Conservation (phyloP, 306 rosid genomes). For the Ammopiptanthus mongolicus region DNA sequence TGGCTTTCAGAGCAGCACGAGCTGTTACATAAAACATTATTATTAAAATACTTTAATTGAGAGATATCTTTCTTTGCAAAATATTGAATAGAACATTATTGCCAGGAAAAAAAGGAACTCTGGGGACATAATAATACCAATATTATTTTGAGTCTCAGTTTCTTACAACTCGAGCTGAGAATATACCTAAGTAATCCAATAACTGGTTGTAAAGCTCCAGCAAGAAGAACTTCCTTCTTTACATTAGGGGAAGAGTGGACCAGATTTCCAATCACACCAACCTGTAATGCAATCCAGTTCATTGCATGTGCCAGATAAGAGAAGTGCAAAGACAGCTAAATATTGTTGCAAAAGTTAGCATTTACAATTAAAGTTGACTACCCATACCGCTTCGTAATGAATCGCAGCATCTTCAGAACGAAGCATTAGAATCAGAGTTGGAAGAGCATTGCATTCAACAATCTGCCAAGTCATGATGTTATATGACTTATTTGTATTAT, state of each 20-base stretch:
- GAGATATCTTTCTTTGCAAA: neutral
- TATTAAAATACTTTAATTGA: conserved; percentile 14
- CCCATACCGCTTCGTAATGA: conserved; percentile 94
- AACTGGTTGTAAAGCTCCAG: conserved; percentile 98
- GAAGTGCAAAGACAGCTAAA: conserved; percentile 12
- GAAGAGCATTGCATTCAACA: conserved; percentile 98
- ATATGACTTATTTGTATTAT: conserved; percentile 1
- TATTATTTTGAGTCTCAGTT: neutral
- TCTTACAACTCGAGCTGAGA: conserved; percentile 6
- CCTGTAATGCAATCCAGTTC: conserved; percentile 55
- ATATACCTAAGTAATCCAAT: conserved; percentile 88
- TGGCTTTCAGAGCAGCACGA: conserved; percentile 97
- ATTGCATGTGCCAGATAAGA: conserved; percentile 16
- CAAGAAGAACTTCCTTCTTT: conserved; percentile 91
- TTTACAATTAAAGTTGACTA: neutral
- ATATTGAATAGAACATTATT: neutral
- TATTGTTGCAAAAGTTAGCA: conserved; percentile 7
- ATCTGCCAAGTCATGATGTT: conserved; percentile 56
- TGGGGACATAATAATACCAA: neutral
- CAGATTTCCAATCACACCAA: conserved; percentile 96
- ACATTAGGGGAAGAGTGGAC: conserved; percentile 96
- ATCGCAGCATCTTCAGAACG: conserved; percentile 94
- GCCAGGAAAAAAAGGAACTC: neutral
- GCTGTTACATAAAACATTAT: conserved; percentile 38
- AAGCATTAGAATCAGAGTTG: conserved; percentile 93